A percentile compares a stretch with the other conserved stretches of the same genome.
Conservation (phyloP, 176 grass and related monocot species). For the Eragrostis nindensis region DNA sequence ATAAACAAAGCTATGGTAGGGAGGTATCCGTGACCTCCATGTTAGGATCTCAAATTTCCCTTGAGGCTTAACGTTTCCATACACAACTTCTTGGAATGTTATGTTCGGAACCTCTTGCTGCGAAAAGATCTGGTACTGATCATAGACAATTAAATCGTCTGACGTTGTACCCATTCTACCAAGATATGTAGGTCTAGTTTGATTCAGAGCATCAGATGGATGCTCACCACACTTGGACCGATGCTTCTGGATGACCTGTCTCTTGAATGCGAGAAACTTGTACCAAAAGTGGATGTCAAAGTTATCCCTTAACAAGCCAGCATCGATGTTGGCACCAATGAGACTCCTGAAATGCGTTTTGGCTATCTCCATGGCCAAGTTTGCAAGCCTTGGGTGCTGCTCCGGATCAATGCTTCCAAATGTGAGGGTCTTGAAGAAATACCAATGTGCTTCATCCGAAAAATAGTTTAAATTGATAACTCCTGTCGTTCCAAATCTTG, state of each 20-base stretch:
- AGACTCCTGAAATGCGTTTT: not conserved
- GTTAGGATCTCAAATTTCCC: not conserved
- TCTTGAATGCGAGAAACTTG: not conserved
- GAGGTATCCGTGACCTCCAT: constrained; percentile 12
- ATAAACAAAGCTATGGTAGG: not conserved
- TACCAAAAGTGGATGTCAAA: not conserved
- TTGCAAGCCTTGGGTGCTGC: not conserved
- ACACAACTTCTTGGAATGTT: not conserved
- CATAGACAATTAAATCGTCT: not conserved
- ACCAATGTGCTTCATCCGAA: not conserved
- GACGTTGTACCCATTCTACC: not conserved
- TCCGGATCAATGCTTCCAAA: not conserved
- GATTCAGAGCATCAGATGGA: not conserved
- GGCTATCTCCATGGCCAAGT: constrained; percentile 5
- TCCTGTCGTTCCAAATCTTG: not conserved
- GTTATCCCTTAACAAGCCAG: not conserved
- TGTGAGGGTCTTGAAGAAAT: not conserved
- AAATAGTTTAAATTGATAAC: not conserved
- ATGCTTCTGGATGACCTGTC: not conserved
- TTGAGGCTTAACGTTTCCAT: not conserved
- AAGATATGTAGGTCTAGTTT: not conserved
- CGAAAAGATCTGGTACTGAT: not conserved
- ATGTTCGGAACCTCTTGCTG: not conserved
- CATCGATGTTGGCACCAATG: not conserved
- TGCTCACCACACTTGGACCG: constrained; percentile 6